phyloP scores from a whole-genome alignment of 23 red algal species.

The Gracilaria domingensis region DNA sequence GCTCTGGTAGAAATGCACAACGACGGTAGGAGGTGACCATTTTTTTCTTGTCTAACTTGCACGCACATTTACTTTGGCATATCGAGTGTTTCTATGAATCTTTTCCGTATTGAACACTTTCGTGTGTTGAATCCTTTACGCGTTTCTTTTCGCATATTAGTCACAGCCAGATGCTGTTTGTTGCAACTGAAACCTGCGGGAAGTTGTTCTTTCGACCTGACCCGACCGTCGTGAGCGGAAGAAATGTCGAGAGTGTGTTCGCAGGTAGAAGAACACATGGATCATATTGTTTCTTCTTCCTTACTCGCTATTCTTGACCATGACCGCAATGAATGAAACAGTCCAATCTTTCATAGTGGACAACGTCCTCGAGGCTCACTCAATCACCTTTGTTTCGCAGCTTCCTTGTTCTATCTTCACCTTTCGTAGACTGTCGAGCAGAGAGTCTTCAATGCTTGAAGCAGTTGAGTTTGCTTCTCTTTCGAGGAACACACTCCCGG shows the following conservation, averaged over 20 bases:
- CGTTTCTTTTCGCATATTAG: not conserved
- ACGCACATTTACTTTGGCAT: not conserved
- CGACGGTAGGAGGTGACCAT: not conserved
- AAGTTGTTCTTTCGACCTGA: not conserved
- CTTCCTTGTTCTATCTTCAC: conserved; percentile 11
- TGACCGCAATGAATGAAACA: not conserved
- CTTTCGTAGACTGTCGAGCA: not conserved
- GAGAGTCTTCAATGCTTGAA: not conserved
- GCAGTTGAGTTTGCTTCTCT: not conserved
- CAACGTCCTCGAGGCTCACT: not conserved
- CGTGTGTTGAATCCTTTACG: not conserved
- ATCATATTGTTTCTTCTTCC: not conserved
- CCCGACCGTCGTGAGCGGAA: not conserved
- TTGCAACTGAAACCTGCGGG: not conserved
- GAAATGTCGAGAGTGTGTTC: not conserved
- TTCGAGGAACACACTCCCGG: not conserved
- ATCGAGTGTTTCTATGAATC: not conserved
- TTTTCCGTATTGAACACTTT: not conserved
- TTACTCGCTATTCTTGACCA: not conserved
- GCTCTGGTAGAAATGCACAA: conserved; percentile 8
- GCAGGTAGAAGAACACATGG: not conserved
- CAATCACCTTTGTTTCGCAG: not conserved
- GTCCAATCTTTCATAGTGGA: not conserved
- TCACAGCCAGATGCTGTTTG: not conserved
- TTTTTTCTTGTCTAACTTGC: not conserved